Evolutionary conservation across 1,139 yeast genomes (phyloP).

Genomic region (Zygoascus meyerae): DNA sequence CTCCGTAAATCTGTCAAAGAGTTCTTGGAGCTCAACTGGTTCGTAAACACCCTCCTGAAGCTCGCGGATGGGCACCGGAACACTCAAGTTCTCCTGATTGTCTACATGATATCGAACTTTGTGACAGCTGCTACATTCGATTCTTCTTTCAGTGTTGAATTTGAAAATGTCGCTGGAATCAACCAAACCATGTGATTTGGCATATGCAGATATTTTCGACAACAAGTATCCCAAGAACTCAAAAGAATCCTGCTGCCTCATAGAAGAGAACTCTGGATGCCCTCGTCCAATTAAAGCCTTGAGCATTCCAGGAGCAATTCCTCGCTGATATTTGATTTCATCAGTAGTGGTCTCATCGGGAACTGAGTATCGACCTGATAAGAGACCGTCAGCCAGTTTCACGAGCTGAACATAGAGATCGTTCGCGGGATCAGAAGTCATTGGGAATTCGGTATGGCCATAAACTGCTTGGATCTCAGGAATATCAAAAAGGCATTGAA

Average conservation of each 20-base stretch:
- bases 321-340: slow-evolving; percentile 52
- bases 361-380: slow-evolving; percentile 66
- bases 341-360: slow-evolving; percentile 38
- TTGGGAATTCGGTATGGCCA: slow-evolving; percentile 11
- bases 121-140: slow-evolving; percentile 57
- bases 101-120: slow-evolving; percentile 55
- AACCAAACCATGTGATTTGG: slow-evolving; percentile 10
- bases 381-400: slow-evolving; percentile 74
- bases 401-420: slow-evolving; percentile 67
- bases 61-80: slow-evolving; percentile 49
- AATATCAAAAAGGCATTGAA: slow-evolving; percentile 63
- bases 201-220: slow-evolving; percentile 42
- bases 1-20: slow-evolving; percentile 44
- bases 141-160: slow-evolving; percentile 58
- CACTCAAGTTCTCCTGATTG: slow-evolving; percentile 59
- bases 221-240: slow-evolving; percentile 72
- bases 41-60: slow-evolving; percentile 48
- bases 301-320: slow-evolving; percentile 71
- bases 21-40: slow-evolving; percentile 47
- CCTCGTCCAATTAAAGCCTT: slow-evolving; percentile 70
- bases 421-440: slow-evolving; percentile 48
- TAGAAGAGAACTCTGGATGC: slow-evolving; percentile 78
- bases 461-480: slow-evolving; percentile 33
- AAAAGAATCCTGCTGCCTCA: slow-evolving; percentile 91
- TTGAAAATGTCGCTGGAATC: slow-evolving; percentile 55